Evolutionary conservation across 805 yeast genomes (phyloP).

Genomic region (Ogataea parapolymorpha): DNA sequence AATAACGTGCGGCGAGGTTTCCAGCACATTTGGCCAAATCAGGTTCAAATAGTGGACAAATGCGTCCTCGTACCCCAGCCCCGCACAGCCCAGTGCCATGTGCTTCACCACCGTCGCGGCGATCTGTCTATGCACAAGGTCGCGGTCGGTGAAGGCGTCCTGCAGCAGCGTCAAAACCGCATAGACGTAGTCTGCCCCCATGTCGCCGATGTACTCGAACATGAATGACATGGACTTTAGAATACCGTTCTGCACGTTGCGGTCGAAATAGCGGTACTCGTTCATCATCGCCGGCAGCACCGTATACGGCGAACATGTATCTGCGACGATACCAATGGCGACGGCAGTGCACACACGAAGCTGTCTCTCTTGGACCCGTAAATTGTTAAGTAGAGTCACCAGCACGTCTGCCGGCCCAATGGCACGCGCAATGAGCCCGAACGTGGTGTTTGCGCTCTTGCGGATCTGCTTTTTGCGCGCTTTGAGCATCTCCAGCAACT

Average conservation of each 20-base stretch:
- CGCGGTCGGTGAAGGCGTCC: slow-evolving; percentile 88
- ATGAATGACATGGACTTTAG: slow-evolving; percentile 85
- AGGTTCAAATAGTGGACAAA: slow-evolving; percentile 80
- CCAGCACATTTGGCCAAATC: slow-evolving; percentile 84
- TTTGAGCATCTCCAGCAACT: slow-evolving; percentile 82
- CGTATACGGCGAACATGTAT: slow-evolving; percentile 87
- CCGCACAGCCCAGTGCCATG: slow-evolving; percentile 74
- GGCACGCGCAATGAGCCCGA: slow-evolving; percentile 86
- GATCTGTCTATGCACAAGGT: slow-evolving; percentile 90
- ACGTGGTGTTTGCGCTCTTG: slow-evolving; percentile 82
- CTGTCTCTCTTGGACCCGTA: slow-evolving; percentile 93
- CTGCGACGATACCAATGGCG: slow-evolving; percentile 96
- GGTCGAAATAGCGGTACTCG: slow-evolving; percentile 89
- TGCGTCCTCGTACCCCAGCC: slow-evolving; percentile 73
- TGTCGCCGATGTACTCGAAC: slow-evolving; percentile 86
- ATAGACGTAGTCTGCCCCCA: slow-evolving; percentile 77
- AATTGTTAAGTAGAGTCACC: slow-evolving; percentile 75
- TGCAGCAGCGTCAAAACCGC: slow-evolving; percentile 76
- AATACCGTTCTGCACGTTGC: slow-evolving; percentile 93
- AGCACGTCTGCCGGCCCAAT: slow-evolving; percentile 96
- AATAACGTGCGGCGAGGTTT: slow-evolving; percentile 94
- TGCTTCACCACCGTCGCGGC: slow-evolving; percentile 86
- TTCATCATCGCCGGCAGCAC: slow-evolving; percentile 94
- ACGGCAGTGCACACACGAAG: slow-evolving; percentile 95
- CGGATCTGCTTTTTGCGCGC: slow-evolving; percentile 75